Base-by-base conservation (phyloP, 441 rosid species). In the Rhodomyrtus psidioides region DNA sequence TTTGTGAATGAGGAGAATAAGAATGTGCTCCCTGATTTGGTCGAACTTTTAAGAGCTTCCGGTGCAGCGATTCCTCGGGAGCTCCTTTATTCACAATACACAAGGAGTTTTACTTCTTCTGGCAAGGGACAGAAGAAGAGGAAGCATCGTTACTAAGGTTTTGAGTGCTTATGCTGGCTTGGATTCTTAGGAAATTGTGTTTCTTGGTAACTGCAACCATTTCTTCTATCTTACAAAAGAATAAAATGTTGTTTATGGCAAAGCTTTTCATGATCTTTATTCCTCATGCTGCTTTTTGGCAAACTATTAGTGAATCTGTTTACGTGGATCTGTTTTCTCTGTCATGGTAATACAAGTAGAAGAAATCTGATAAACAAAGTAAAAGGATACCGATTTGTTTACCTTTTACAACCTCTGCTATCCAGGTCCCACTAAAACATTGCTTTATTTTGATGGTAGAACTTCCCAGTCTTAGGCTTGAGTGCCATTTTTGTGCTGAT, bases 51-150 rank as follows among this genome's bases (percentile, higher is more conserved):
- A 83, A 94, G 92, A 89, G 92, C 95, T 51, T 92, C 95, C 53
- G 94, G 98, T 87, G 96, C 98, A 75, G 91, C 89, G 86, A 75
- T 97, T 84, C 98, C 99, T 74, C 93, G 92, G 85, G 94, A 95
- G 86, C 95, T 97, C 87, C 84, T 81, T 62, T 92, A 91, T 91
- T 92, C 95, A 75, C 87, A 89, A 76, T 93, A 88, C 82, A 34
- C 85, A 13, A 58, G 21, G 7, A 81, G 87, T 49, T 87, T 70
- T 65, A 54, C 92, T 83, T 87, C 88, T 60, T 83, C 83, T 28
- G 88, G 90, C 82, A 93, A 93, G 88, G 90, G 92, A 84, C 88
- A 76, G 70, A 93, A 88, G 86, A 95, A 95, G 93, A 92, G 96
- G 91, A 96, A 91, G 92, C 89, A 92, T 62, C 90, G 92, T 82